These are phyloP conservation scores for Thoreauomyces humboldtii DNA, from an alignment of 192 early-diverging fungal genomes.

Conservation along the genomic window DNA sequence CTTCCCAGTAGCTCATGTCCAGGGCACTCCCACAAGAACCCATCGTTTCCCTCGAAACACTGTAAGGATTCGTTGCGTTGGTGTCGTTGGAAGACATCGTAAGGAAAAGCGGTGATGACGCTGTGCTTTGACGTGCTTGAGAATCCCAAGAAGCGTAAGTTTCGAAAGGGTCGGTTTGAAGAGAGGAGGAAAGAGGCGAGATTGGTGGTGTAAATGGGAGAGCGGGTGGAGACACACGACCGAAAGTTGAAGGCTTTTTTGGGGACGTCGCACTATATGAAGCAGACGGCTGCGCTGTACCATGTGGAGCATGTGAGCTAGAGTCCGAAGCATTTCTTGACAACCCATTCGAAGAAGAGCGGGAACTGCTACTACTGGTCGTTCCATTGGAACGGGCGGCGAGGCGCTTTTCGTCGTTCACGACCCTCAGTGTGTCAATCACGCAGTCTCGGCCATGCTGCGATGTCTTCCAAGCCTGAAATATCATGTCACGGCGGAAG, in stretches of 20 bases:
- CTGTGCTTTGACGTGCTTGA: not conserved
- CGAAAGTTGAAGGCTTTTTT: not conserved
- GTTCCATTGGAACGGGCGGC: slow-evolving; percentile 11
- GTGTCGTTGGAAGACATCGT: slow-evolving; percentile 1
- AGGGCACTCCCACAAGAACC: not conserved
- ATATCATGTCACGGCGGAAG: slow-evolving; percentile 19
- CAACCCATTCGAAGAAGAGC: not conserved
- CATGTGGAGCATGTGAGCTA: too few relatives aligned
- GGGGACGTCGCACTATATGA: too few relatives aligned
- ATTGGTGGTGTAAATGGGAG: not conserved
- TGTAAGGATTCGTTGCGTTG: not conserved
- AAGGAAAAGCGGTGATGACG: not conserved
- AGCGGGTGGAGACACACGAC: not conserved
- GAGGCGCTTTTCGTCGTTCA: slow-evolving; percentile 1
- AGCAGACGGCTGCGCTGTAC: too few relatives aligned
- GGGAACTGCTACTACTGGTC: not conserved
- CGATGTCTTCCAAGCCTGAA: slow-evolving; percentile 19
- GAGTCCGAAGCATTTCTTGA: not conserved
- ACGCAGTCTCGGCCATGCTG: not conserved
- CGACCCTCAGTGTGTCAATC: not conserved
- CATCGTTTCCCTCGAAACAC: not conserved
- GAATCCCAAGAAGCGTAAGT: not conserved
- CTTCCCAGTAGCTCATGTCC: not conserved
- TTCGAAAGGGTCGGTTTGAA: not conserved
- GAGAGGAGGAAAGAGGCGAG: not conserved